Evolutionary conservation across 139 green algal species (phyloP).

Genomic region (Asterochloris erici): DNA sequence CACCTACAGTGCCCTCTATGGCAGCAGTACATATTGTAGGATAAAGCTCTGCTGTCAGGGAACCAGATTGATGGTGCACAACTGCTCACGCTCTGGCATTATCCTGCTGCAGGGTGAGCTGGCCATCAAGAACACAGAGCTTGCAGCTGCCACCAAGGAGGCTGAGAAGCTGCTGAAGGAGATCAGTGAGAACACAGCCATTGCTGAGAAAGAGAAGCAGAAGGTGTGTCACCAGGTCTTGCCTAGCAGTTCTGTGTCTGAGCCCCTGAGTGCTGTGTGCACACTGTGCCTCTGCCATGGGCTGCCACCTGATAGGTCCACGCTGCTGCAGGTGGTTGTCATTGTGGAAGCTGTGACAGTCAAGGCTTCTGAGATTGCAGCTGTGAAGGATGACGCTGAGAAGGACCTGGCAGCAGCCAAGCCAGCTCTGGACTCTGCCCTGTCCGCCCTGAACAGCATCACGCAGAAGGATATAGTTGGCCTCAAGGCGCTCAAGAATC

Average conservation of each 20-base stretch:
- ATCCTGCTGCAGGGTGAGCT: conserved; percentile 77
- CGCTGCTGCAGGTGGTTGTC: conserved; percentile 47
- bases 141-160: conserved; percentile 76
- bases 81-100: background rate
- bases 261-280: background rate
- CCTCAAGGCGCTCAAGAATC: conserved; percentile 93
- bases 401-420: conserved; percentile 85
- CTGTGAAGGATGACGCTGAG: conserved; percentile 83
- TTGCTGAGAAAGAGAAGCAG: conserved; percentile 84
- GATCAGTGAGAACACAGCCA: conserved; percentile 84
- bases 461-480: conserved; percentile 81
- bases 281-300: conserved; percentile 55
- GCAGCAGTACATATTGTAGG: background rate
- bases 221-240: conserved; percentile 20
- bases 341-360: conserved; percentile 77
- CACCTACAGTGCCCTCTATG: background rate
- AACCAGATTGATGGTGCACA: no score
- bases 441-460: conserved; percentile 89
- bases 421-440: conserved; percentile 85
- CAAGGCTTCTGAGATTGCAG: conserved; percentile 68
- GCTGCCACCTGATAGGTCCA: conserved; percentile 11
- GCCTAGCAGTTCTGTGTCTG: background rate
- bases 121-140: conserved; percentile 82
- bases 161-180: conserved; percentile 83
- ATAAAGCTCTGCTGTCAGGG: background rate